Conservation (phyloP, 2,329 filamentous ascomycete genomes). For the Penicillium concentricum region DNA sequence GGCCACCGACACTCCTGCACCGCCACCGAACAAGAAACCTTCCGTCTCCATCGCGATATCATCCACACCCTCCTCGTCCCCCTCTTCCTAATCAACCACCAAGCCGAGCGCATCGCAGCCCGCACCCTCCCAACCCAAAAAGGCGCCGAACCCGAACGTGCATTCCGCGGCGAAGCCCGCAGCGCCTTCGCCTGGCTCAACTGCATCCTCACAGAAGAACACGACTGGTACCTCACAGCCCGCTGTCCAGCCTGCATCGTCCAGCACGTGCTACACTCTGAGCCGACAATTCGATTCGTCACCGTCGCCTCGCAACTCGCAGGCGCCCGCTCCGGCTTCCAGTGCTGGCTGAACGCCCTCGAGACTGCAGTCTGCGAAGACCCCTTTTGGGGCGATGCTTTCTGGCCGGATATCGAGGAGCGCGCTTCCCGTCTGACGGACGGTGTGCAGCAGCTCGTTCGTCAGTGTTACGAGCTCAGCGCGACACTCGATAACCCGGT, state of each 20-base stretch:
- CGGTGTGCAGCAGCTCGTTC: constrained; percentile 40
- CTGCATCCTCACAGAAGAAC: constrained; percentile 57
- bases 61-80: constrained; percentile 59
- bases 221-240: constrained; percentile 57
- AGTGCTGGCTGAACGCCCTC: constrained; percentile 41
- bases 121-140: constrained; percentile 49
- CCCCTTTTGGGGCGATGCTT: constrained; percentile 44
- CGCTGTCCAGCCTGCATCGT: constrained; percentile 54
- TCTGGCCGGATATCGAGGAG: constrained; percentile 44
- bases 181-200: constrained; percentile 60
- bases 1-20: constrained; percentile 34
- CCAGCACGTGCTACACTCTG: constrained; percentile 44
- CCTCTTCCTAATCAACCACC: constrained; percentile 56
- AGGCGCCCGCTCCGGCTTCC: constrained; percentile 36
- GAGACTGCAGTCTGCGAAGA: constrained; percentile 43
- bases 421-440: constrained; percentile 39
- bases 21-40: constrained; percentile 32
- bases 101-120: constrained; percentile 54
- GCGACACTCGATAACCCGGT: constrained; percentile 24
- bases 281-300: constrained; percentile 46
- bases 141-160: constrained; percentile 55
- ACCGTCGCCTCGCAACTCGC: constrained; percentile 44
- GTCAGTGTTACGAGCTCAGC: constrained; percentile 41
- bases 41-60: constrained; percentile 57
- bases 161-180: constrained; percentile 57